Conservation (phyloP, 345 rosid species). For the Xanthoceras sorbifolium region DNA sequence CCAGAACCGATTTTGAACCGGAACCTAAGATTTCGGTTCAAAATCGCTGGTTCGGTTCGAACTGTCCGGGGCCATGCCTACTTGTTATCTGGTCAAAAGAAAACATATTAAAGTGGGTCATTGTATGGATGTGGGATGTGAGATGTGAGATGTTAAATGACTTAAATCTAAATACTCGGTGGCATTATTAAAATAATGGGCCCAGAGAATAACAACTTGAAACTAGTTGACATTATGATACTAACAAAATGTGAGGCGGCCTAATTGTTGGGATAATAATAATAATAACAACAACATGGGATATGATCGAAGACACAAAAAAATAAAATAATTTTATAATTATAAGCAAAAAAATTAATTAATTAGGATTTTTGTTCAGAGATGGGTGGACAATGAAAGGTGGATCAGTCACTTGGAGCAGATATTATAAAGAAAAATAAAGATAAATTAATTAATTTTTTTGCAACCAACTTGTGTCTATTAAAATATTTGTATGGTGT, state of each 20-base stretch:
- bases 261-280: slow-evolving; percentile 10
- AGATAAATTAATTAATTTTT: background rate
- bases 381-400: slow-evolving; percentile 11
- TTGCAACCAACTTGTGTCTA: slow-evolving; percentile 11
- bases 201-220: background rate
- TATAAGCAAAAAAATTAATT: background rate
- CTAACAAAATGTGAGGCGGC: background rate
- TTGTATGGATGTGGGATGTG: too few species aligned
- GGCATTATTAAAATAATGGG: background rate
- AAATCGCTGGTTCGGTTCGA: too few species aligned
- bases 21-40: too few species aligned
- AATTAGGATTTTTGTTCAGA: background rate
- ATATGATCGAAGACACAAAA: background rate
- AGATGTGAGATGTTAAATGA: background rate
- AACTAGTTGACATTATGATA: slow-evolving; percentile 1
- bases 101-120: background rate
- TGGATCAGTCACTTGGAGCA: slow-evolving; percentile 3
- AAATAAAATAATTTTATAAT: background rate
- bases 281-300: background rate
- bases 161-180: background rate
- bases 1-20: too few species aligned
- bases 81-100: background rate
- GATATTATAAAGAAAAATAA: background rate
- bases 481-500: background rate
- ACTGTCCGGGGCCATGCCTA: too few species aligned